Percentiles rank a stretch among this genome's conserved stretches.
Evolutionary conservation across 1,139 yeast genomes (phyloP).

Genomic region (Yamadazyma pseudoaaseri): DNA sequence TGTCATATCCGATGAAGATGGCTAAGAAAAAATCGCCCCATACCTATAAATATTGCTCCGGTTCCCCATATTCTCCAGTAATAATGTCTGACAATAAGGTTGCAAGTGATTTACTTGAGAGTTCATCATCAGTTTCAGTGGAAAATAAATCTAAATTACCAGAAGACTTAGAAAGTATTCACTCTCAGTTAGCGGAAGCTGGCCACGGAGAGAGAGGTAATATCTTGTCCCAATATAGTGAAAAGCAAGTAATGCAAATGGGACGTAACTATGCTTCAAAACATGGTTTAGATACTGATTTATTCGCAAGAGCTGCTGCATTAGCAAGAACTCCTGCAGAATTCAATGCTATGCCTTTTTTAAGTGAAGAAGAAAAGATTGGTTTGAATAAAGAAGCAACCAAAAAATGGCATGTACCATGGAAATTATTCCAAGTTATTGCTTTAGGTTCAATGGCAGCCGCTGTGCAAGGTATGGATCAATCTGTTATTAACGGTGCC

Average conservation of each 20-base stretch:
- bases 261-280: slow-evolving; percentile 68
- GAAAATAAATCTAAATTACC: slow-evolving; percentile 11
- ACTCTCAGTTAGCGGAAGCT: slow-evolving; percentile 17
- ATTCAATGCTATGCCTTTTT: slow-evolving; percentile 56
- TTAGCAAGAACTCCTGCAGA: slow-evolving; percentile 66
- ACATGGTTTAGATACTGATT: slow-evolving; percentile 63
- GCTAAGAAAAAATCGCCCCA: background rate
- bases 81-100: slow-evolving; percentile 1
- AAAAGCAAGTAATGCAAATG: slow-evolving; percentile 66
- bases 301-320: slow-evolving; percentile 74
- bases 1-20: background rate
- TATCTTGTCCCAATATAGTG: slow-evolving; percentile 61
- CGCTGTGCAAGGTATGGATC: slow-evolving; percentile 93
- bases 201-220: slow-evolving; percentile 42
- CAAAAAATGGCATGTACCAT: slow-evolving; percentile 66
- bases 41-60: background rate
- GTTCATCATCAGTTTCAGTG: slow-evolving; percentile 12
- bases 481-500: slow-evolving; percentile 85
- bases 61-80: background rate
- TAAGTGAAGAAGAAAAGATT: slow-evolving; percentile 58
- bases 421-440: slow-evolving; percentile 58
- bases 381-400: slow-evolving; percentile 57
- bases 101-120: slow-evolving; percentile 2
- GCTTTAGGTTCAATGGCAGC: slow-evolving; percentile 85
- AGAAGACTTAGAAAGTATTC: slow-evolving; percentile 27